These are phyloP conservation scores for Otatea glauca DNA, from an alignment of 176 grass and related monocot genomes.

Conservation along the genomic window DNA sequence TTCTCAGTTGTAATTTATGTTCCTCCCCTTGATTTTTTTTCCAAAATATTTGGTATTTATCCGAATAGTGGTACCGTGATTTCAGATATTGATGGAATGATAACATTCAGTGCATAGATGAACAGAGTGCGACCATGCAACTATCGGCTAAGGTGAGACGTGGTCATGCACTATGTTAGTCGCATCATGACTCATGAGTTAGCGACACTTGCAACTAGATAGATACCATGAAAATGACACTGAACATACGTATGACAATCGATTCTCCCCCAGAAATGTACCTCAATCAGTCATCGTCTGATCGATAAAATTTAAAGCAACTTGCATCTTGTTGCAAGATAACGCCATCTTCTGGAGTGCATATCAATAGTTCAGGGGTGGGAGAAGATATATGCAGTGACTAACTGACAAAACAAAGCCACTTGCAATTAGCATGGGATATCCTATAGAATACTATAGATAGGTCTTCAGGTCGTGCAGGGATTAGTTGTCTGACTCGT, in stretches of 20 bases:
- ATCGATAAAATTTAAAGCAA: conserved; percentile 37
- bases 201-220: conserved; percentile 13
- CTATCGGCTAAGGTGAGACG: conserved; percentile 1
- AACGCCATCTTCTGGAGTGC: conserved; percentile 26
- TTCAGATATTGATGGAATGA: conserved; percentile 11
- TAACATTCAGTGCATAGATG: conserved; percentile 23
- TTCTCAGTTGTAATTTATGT: neutral
- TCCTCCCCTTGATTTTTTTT: neutral
- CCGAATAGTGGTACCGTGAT: neutral
- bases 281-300: conserved; percentile 24
- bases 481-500: conserved; percentile 30
- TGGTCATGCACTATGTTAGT: neutral
- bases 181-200: conserved; percentile 32
- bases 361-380: conserved; percentile 29
- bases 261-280: neutral
- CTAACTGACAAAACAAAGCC: conserved; percentile 19
- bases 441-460: conserved; percentile 39
- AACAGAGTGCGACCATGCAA: conserved; percentile 9
- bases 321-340: conserved; percentile 27
- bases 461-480: conserved; percentile 38
- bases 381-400: conserved; percentile 23
- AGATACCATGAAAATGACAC: conserved; percentile 45
- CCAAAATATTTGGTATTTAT: neutral
- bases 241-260: conserved; percentile 2
- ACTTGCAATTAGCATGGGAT: conserved; percentile 36